Base-by-base conservation (phyloP, 192 early-diverging fungal genomes). In the Mortierella claussenii region DNA sequence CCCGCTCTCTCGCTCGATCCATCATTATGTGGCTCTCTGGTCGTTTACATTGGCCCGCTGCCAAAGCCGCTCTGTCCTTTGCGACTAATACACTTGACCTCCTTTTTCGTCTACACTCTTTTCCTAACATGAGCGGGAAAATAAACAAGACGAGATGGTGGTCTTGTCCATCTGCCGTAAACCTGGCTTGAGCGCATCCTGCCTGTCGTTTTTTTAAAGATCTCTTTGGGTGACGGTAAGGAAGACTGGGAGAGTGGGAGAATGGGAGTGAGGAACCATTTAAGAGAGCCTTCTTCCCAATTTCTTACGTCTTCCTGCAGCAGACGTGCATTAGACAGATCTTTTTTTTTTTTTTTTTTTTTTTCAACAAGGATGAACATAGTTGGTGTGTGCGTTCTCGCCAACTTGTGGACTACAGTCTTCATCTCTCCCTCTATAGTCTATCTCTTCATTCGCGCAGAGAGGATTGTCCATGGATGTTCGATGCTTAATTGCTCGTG, bases 91-190 rank as follows among this genome's bases (percentile, higher is more conserved):
- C 37, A 10, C 7, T 40, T 40, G 37, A 40, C 37, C 49, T 50
- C 6, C 24, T 23, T 50, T 50, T 50, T 50, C n/a, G n/a, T n/a
- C n/a, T n/a, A n/a, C n/a, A n/a, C n/a, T 50, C 27, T 55, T 37
- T 33, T 55, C 36, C 23, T 37, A 1, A 8, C 55, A 17, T 57
- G 9, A 24, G 32, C 45, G 15, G 33, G 47, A 37, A 50, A 62
- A 48, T 18, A 23, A 51, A 37, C 17, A 37, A 50, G 48, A 30
- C 51, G 60, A 62, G 60, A 40, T 62, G 60, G 33, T 51, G 27
- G n/a, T n/a, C n/a, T n/a, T n/a, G 31, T 62, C 60, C 30, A 30
- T 18, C 18, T 51, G 55, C 37, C 13, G 24, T 26, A 23, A 50
- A 9, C 24, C 15, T 50, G 26, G 7, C 49, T 26, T 28, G 21